Evolutionary conservation across 768 basidiomycete genomes (phyloP), one percentile per base, ranked within the genome.

Genomic region (Kwoniella sp.): DNA sequence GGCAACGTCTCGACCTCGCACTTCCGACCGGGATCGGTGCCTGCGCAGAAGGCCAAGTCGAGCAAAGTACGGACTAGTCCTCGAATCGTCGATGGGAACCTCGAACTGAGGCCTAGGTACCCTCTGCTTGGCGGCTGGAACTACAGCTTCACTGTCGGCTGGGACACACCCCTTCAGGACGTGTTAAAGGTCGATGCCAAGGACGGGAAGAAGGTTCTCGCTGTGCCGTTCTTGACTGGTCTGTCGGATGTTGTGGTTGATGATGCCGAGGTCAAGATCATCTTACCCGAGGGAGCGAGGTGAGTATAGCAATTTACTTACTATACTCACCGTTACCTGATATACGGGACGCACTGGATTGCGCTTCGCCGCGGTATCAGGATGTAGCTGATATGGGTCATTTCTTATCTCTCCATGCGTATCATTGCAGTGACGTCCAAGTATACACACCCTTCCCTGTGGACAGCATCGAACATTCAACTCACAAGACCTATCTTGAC

Each of bases 41-140:
- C 76, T 31, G 72, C 66, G 23, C 58, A 61, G 17, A 52, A 65
- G 1, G 28, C 56, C 37, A 23, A 31, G 2, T 57, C 54, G 23
- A 54, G 65, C 15, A 73, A 69, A 50, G 54, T 54, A 45, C 34
- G 73, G 50, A 61, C 66, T 4, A 58, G 58, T 11, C 68, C 71
- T 34, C 37, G 74, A 50, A 51, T 70, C 2, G 70, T 71, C 41
- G 75, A 84, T 73, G 90, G 90, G 58, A 68, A 89, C 25, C 84
- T 99, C 26, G 93, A 97, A 73, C 79, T 98, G 55, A 85, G 85
- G 45, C 95, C 96, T 0, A 86, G 96, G 51, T 99, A 93, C 81
- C 96, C 96, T 31, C 75, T 99, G 51, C 80, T 98, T 72, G 96
- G 96, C 30, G 93, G 95, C 48, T 99, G 96, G 96, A 98, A 96